Evolutionary conservation across 73 alveolate genomes (phyloP), one percentile per base, ranked within the genome.

Genomic region (Loxodes magnus): DNA sequence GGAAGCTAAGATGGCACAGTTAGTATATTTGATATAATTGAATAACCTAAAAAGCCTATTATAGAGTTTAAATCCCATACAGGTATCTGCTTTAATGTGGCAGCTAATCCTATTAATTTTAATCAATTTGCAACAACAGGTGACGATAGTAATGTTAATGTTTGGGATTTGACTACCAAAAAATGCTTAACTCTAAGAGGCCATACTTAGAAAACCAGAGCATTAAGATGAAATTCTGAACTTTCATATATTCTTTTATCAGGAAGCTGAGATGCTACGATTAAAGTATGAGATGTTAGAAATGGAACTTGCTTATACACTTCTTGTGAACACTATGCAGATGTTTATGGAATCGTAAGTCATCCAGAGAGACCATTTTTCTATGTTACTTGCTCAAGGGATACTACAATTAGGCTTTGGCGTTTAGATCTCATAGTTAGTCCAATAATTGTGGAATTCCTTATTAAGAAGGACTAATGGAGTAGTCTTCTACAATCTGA

Each of bases 191-290:
- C 61, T 38, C 61, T 83, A 67, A 53, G 43, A 17, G 95, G 95
- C 5, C 95, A 83, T 56, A 66, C 87, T 0, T 65, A 64, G 39
- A 83, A 83, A 33, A 86, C 79, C 16, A 46, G 95, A 34, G 77
- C 79, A 29, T 49, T 83, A 3, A 63, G 64, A 16, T 83, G 90
- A 83, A 64, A 78, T 20, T 73, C 77, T 41, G 90, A 78, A 34
- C 64, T 78, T 14, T 82, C 82, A 4, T 73, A 79, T 71, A 43
- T 71, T 2, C 76, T 77, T 35, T 55, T 83, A 2, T 72, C 90
- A 51, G 95, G 95, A n/a, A 63, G 80, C 34, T 82, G 91, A 84
- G 95, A 82, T 71, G 71, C 77, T 20, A 41, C 80, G 3, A 63
- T 74, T 49, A 70, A 64, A 36, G 61, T 82, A 9, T 82, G 95